Conservation (phyloP, 208 protist species). For the Entamoeba histolytica region DNA sequence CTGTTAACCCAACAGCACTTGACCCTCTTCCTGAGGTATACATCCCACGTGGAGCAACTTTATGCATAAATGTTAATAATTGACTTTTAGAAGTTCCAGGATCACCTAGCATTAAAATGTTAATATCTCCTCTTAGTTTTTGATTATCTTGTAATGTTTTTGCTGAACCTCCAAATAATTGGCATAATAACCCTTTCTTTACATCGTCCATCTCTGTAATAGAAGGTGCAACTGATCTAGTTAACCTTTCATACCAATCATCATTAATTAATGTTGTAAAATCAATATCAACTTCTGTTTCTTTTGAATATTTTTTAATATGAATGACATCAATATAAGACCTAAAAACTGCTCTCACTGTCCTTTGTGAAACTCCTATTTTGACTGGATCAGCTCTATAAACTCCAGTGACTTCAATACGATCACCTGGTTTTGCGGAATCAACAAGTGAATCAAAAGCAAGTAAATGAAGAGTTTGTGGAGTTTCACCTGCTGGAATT, state of each 20-base stretch:
- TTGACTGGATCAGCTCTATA: constrained; percentile 69
- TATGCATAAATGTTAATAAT: background rate
- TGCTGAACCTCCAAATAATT: constrained; percentile 58
- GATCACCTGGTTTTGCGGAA: constrained; percentile 72
- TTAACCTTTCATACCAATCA: constrained; percentile 27
- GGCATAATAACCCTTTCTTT: constrained; percentile 10
- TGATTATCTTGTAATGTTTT: constrained; percentile 38
- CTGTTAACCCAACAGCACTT: constrained; percentile 91
- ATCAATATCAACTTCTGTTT: background rate
- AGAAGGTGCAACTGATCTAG: background rate
- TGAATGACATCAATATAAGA: background rate
- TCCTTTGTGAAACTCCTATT: constrained; percentile 65
- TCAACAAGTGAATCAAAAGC: constrained; percentile 80
- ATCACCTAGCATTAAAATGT: constrained; percentile 13
- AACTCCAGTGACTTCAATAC: constrained; percentile 84
- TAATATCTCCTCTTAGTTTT: constrained; percentile 1
- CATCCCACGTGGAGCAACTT: background rate
- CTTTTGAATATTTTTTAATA: background rate
- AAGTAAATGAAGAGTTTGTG: constrained; percentile 74
- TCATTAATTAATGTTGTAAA: background rate
- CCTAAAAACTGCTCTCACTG: constrained; percentile 38
- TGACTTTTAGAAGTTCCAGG: constrained; percentile 72
- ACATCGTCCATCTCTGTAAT: constrained; percentile 34
- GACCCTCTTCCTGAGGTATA: constrained; percentile 83
- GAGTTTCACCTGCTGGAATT: constrained; percentile 79